A percentile compares a stretch with the other conserved stretches of the same genome.
Conservation (phyloP, 345 rosid genomes). For the Firmiana major region DNA sequence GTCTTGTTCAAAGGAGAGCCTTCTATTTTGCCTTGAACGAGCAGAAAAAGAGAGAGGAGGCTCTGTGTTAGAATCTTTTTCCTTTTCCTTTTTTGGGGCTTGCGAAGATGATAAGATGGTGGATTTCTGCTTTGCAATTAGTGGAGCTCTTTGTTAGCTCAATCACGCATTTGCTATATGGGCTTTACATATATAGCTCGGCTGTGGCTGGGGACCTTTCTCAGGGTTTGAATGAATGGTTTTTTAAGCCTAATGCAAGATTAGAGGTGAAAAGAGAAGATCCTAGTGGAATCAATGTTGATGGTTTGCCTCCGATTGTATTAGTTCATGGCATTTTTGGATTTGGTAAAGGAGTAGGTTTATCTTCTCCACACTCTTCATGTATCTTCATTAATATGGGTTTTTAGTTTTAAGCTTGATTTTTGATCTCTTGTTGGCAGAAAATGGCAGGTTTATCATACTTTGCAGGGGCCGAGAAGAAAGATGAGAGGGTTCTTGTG, state of each 20-base stretch:
- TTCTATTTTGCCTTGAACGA: slow-evolving; percentile 22
- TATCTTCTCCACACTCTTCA: not conserved
- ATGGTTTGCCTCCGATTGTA: slow-evolving; percentile 78
- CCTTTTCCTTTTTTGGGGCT: not conserved
- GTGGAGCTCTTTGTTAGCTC: slow-evolving; percentile 78
- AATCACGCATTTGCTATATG: slow-evolving; percentile 69
- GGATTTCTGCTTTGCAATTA: slow-evolving; percentile 60
- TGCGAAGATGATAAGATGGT: slow-evolving; percentile 56
- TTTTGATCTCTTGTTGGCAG: slow-evolving; percentile 31
- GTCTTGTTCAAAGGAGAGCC: slow-evolving; percentile 4
- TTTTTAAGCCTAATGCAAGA: slow-evolving; percentile 48
- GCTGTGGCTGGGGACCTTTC: slow-evolving; percentile 91
- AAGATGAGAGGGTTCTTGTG: slow-evolving; percentile 88
- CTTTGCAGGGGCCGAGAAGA: slow-evolving; percentile 97
- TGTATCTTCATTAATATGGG: not conserved
- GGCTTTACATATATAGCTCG: slow-evolving; percentile 76
- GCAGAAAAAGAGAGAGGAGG: slow-evolving; percentile 21
- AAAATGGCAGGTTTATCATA: slow-evolving; percentile 87
- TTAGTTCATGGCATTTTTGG: slow-evolving; percentile 98
- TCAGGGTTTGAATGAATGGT: slow-evolving; percentile 43
- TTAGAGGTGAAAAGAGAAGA: slow-evolving; percentile 36
- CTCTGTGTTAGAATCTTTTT: slow-evolving; percentile 18
- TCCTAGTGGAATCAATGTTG: slow-evolving; percentile 16
- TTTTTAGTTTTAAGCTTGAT: slow-evolving; percentile 5
- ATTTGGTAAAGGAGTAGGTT: slow-evolving; percentile 89